phyloP scores from a whole-genome alignment of 768 basidiomycete species.

The Hericium alpestre region DNA sequence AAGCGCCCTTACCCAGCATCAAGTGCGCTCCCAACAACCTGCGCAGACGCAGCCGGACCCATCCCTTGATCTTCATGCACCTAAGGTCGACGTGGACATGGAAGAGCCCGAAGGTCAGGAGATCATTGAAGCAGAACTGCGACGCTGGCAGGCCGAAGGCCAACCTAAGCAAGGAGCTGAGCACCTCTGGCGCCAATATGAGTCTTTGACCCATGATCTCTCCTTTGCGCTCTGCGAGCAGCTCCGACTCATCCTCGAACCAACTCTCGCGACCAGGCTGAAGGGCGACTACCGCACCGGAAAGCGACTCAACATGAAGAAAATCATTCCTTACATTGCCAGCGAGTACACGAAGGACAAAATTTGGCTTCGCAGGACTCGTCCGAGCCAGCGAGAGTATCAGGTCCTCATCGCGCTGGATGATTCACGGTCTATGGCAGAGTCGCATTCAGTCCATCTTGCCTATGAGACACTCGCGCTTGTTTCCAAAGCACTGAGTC shows the following conservation, averaged over 20 bases:
- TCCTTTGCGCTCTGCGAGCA: conserved; percentile 92
- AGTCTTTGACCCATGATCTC: conserved; percentile 81
- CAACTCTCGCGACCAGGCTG: conserved; percentile 85
- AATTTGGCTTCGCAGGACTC: conserved; percentile 93
- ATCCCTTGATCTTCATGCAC: background rate
- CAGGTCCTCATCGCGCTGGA: conserved; percentile 91
- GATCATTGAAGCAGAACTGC: conserved; percentile 41
- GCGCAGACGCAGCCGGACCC: conserved; percentile 16
- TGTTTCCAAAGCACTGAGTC: conserved; percentile 80
- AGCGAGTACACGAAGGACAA: conserved; percentile 99
- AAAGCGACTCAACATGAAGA: conserved; percentile 97
- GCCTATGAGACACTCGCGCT: conserved; percentile 90
- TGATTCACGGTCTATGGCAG: conserved; percentile 95
- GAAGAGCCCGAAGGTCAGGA: conserved; percentile 16
- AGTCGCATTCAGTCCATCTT: conserved; percentile 83
- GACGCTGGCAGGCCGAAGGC: conserved; percentile 50
- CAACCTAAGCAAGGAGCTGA: conserved; percentile 48
- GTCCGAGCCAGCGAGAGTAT: conserved; percentile 89
- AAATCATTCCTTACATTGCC: conserved; percentile 95
- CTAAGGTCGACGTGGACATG: conserved; percentile 17
- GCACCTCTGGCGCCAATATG: conserved; percentile 86
- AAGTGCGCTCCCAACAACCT: conserved; percentile 12
- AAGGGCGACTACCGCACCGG: conserved; percentile 97
- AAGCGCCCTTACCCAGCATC: conserved; percentile 33
- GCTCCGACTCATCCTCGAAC: conserved; percentile 90